These are phyloP conservation scores for Wickerhamomyces sp. DNA, from an alignment of 1,139 yeast genomes.

Conservation along the genomic window DNA sequence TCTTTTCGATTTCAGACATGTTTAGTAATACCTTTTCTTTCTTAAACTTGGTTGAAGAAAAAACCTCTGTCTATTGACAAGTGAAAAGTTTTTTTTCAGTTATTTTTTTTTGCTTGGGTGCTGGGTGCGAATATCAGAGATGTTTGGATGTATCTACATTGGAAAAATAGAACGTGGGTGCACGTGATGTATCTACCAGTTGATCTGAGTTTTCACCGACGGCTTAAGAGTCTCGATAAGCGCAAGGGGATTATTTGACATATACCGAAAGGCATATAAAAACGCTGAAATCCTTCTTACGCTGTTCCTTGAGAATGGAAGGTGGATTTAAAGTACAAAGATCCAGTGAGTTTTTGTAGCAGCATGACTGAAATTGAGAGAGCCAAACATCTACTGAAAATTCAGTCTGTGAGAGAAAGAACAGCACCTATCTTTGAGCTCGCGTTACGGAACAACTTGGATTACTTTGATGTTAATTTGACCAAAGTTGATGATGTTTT, in stretches of 20 bases:
- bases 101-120: conserved; percentile 12
- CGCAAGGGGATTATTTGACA: too few relatives aligned
- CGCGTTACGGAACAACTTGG: conserved; percentile 30
- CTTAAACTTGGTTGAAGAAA: conserved; percentile 22
- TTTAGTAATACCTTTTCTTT: conserved; percentile 37
- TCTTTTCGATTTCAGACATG: conserved; percentile 85
- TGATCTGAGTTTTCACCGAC: too few relatives aligned
- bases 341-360: background rate
- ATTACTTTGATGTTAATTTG: conserved; percentile 41
- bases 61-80: background rate
- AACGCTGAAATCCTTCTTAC: too few relatives aligned
- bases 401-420: conserved; percentile 48
- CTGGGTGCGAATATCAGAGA: too few relatives aligned
- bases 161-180: too few relatives aligned
- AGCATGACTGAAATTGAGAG: conserved; percentile 6
- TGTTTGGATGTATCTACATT: conserved; percentile 15
- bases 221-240: too few relatives aligned
- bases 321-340: too few relatives aligned
- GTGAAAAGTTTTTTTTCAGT: conserved; percentile 10
- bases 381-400: conserved; percentile 35
- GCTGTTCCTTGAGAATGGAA: too few relatives aligned
- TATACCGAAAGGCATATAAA: too few relatives aligned
- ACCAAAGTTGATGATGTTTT: conserved; percentile 35
- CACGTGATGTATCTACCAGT: too few relatives aligned
- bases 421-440: conserved; percentile 36